Evolutionary conservation across 176 grass and related monocot genomes (phyloP).

Genomic region (Aechmea fasciata): DNA sequence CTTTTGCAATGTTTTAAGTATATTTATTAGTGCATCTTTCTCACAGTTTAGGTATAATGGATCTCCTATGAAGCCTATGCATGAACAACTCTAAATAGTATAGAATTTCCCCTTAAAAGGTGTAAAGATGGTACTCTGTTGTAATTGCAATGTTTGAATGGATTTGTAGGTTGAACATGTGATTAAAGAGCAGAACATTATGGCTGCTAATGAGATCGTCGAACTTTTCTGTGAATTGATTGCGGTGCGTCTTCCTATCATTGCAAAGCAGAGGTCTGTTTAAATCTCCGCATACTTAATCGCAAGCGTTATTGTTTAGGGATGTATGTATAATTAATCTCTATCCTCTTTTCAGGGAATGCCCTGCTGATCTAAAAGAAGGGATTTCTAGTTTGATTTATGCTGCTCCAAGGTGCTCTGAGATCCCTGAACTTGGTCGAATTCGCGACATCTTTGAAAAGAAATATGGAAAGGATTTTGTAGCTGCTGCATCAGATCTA

Average conservation of each 20-base stretch:
- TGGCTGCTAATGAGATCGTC: slow-evolving; percentile 88
- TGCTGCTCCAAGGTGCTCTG: slow-evolving; percentile 88
- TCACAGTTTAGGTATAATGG: no score
- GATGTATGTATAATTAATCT: slow-evolving; percentile 18
- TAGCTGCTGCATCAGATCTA: slow-evolving; percentile 67
- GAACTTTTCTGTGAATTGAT: slow-evolving; percentile 94
- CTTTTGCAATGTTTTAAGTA: no score
- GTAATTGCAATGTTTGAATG: not conserved
- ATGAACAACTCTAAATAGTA: no score
- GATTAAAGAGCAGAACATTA: slow-evolving; percentile 87
- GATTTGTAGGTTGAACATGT: slow-evolving; percentile 85
- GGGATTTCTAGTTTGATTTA: slow-evolving; percentile 93
- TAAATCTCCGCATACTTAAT: not conserved
- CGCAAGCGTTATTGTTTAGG: not conserved
- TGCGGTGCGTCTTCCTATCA: slow-evolving; percentile 69
- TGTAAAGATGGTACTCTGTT: not conserved
- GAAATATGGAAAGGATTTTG: slow-evolving; percentile 92
- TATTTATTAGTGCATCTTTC: no score
- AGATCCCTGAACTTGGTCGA: slow-evolving; percentile 75
- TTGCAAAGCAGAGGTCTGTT: slow-evolving; percentile 79
- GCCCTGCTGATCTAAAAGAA: slow-evolving; percentile 89
- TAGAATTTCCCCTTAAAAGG: no score
- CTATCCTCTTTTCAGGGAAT: slow-evolving; percentile 46
- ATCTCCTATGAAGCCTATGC: no score
- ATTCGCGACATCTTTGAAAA: slow-evolving; percentile 80